Evolutionary conservation across 2,329 filamentous ascomycete genomes (phyloP).

Genomic region (Talaromyces sp.): DNA sequence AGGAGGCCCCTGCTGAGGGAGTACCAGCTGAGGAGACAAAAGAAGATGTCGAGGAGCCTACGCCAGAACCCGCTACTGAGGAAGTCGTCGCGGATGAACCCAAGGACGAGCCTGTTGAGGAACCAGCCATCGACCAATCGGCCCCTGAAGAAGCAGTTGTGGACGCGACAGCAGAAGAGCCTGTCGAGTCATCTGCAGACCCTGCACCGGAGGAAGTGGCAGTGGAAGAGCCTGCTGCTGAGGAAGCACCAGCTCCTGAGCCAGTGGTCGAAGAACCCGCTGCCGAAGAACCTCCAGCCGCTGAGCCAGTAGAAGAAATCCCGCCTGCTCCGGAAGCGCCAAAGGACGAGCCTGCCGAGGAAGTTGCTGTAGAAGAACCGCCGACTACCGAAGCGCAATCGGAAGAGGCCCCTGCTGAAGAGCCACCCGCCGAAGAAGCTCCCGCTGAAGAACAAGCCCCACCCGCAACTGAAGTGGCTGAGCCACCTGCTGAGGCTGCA

Average conservation of each 20-base stretch:
- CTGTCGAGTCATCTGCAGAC: constrained; percentile 19
- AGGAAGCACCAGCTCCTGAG: constrained; percentile 20
- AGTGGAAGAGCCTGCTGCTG: constrained; percentile 20
- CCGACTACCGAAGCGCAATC: constrained; percentile 5
- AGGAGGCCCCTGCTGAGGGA: constrained; percentile 16
- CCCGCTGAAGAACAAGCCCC: constrained; percentile 22
- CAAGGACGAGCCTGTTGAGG: constrained; percentile 8
- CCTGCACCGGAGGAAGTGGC: constrained; percentile 15
- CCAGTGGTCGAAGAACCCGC: constrained; percentile 21
- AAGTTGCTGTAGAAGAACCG: background rate
- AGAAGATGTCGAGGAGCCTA: constrained; percentile 17
- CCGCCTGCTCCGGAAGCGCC: constrained; percentile 20
- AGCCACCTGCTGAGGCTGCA: constrained; percentile 20
- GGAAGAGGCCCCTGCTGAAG: constrained; percentile 19
- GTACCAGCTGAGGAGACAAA: constrained; percentile 12
- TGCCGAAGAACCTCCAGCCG: constrained; percentile 1
- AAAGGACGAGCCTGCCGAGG: constrained; percentile 17
- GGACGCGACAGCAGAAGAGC: constrained; percentile 18
- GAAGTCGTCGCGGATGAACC: constrained; percentile 18
- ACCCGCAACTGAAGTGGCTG: constrained; percentile 10
- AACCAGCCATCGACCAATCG: constrained; percentile 9
- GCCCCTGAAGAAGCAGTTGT: constrained; percentile 6
- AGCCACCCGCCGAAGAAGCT: constrained; percentile 20
- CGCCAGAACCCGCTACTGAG: constrained; percentile 22
- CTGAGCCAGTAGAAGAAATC: constrained; percentile 20